Percentiles rank a stretch among this genome's conserved stretches.
Conservation (phyloP, 1,284 basidiomycete genomes). For the Boletus nobilissimus region DNA sequence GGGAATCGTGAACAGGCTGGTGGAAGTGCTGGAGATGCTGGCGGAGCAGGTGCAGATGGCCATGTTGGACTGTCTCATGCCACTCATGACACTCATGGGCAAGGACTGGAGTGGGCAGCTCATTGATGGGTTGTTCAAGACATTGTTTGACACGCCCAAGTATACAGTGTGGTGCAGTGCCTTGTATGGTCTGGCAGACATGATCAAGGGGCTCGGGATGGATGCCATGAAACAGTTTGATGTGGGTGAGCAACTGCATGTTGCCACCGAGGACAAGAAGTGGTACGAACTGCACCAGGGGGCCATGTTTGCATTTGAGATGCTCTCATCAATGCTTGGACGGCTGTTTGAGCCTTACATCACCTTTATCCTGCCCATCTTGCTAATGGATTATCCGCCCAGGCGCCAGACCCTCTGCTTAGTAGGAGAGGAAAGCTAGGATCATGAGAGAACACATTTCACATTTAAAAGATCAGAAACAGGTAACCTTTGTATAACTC, state of each 20-base stretch:
- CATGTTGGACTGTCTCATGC: slow-evolving; percentile 93
- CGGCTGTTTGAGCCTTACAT: slow-evolving; percentile 97
- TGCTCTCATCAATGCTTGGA: slow-evolving; percentile 86
- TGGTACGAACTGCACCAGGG: slow-evolving; percentile 90
- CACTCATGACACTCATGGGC: slow-evolving; percentile 82
- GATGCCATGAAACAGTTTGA: slow-evolving; percentile 86
- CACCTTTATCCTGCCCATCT: slow-evolving; percentile 85
- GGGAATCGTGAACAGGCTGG: slow-evolving; percentile 88
- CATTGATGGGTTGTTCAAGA: slow-evolving; percentile 80
- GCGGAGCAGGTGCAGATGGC: slow-evolving; percentile 97
- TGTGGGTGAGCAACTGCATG: slow-evolving; percentile 78
- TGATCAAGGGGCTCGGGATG: slow-evolving; percentile 91
- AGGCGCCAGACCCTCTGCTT: no score
- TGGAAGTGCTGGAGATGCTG: slow-evolving; percentile 93
- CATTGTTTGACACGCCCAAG: slow-evolving; percentile 82
- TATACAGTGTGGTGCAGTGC: slow-evolving; percentile 95
- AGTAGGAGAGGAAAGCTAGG: no score
- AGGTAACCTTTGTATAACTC: no score
- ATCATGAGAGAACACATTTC: no score
- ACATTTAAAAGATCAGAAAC: no score
- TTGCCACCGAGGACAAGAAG: slow-evolving; percentile 92
- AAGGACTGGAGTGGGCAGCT: slow-evolving; percentile 69
- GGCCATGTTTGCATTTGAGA: slow-evolving; percentile 95
- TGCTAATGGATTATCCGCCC: no score
- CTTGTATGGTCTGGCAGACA: slow-evolving; percentile 95